Conservation (phyloP, 163 green algal genomes). For the Chlorella variabilis region DNA sequence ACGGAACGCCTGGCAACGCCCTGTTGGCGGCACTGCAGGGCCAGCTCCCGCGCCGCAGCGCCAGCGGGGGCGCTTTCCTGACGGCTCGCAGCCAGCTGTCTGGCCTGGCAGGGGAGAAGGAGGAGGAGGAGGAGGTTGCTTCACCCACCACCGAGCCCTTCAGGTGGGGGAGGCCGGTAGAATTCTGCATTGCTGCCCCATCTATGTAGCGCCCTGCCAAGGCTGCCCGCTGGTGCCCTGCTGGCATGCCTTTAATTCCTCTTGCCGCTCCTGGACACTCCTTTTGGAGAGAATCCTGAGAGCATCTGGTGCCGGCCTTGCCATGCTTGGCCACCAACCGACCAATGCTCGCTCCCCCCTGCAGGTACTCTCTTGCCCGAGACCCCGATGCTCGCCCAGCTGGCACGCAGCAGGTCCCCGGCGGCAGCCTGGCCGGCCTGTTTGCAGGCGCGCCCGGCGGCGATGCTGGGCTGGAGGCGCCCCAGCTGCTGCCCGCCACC, state of each 20-base stretch:
- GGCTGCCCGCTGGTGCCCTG: no score
- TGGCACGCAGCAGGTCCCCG: background rate
- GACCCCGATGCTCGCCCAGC: background rate
- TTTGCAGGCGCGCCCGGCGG: no score
- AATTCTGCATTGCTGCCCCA: background rate
- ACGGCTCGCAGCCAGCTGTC: conserved; percentile 21
- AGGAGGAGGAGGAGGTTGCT: background rate
- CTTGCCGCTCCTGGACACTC: no score
- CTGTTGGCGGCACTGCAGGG: background rate
- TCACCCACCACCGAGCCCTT: background rate
- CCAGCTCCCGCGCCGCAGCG: no score
- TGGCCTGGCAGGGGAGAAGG: background rate
- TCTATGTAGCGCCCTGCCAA: no score
- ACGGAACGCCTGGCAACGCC: no score
- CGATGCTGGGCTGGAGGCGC: no score
- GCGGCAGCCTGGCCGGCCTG: background rate
- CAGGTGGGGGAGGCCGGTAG: background rate
- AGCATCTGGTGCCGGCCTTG: no score
- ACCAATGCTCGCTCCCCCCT: background rate
- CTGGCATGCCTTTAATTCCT: no score
- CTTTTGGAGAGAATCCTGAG: no score
- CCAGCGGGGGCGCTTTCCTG: background rate
- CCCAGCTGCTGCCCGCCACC: background rate
- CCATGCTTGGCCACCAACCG: background rate
- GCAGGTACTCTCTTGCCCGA: conserved; percentile 13